Evolutionary conservation across 1,139 yeast species (phyloP).

Genomic region (Suhomyces guaymorum): DNA sequence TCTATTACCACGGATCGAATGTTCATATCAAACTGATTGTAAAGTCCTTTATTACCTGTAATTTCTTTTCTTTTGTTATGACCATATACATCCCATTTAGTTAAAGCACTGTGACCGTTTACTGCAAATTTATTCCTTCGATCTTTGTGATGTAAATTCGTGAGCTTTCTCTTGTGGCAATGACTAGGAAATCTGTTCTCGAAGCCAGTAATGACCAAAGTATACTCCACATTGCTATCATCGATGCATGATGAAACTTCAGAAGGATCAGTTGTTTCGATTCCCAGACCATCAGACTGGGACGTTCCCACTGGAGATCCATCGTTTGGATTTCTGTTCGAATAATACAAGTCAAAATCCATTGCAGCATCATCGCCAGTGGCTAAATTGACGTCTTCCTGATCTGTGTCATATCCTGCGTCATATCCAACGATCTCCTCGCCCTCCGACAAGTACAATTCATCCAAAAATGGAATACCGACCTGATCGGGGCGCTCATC

Average conservation of each 20-base stretch:
- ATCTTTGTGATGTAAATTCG: too few species aligned
- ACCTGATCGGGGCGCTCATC: too few species aligned
- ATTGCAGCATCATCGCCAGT: neutral
- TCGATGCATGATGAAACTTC: too few species aligned
- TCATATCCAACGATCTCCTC: too few species aligned
- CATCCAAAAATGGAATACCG: too few species aligned
- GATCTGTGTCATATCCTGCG: constrained; percentile 15
- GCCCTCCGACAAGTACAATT: too few species aligned
- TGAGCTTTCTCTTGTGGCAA: constrained; percentile 1
- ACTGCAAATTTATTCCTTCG: constrained; percentile 22
- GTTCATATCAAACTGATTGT: constrained; percentile 20
- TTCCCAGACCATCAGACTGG: too few species aligned
- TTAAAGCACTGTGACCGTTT: constrained; percentile 27
- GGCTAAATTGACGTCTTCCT: neutral
- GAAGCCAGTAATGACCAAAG: too few species aligned
- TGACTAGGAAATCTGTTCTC: constrained; percentile 4
- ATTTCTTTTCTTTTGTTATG: constrained; percentile 12
- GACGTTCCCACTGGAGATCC: too few species aligned
- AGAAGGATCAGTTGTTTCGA: neutral
- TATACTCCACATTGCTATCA: too few species aligned
- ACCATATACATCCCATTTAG: constrained; percentile 30
- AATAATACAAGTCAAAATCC: neutral
- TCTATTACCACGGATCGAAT: constrained; percentile 19
- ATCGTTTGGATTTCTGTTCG: neutral
- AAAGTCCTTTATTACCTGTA: constrained; percentile 16